Evolutionary conservation across 1,139 yeast species (phyloP), one percentile per base, ranked within the genome.

Genomic region (Meyerozyma carpophila): DNA sequence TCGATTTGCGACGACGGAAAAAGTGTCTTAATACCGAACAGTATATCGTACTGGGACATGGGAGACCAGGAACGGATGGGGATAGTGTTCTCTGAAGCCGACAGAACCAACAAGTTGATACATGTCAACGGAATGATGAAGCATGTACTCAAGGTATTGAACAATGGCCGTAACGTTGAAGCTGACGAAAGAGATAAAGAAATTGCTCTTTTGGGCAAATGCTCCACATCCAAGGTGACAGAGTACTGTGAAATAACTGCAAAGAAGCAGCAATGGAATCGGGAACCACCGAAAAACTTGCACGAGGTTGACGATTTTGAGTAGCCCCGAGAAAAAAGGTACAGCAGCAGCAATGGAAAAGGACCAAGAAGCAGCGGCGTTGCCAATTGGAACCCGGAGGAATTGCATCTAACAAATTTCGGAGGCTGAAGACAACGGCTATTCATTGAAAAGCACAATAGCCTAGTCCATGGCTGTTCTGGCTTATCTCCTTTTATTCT

Each of bases 51-150:
- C 44, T 56, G 61, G 59, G 44, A 47, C 18, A 10, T 28, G 2
- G 31, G 21, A 8, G 29, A 39, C 9, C 38, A 31, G 4, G 62
- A 56, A 42, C 43, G 50, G n/a, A 52, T 58, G 57, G 58, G 55
- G 1, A 41, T 58, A 5, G 53, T 60, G 1, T 48, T 55, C 37
- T 55, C 59, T 34, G 59, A 52, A 39, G 59, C 61, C 9, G 61
- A 58, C 43, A 42, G 50, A 28, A 50, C 50, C 21, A 56, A 56
- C 42, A 54, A 51, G 31, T 36, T 54, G 13, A 41, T 58, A 1
- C 54, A 52, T 25, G 43, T 54, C 1, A 49, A 45, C 29, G 62
- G 61, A 1, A 49, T 56, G 44, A 45, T 51, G 36, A 36, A 41
- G n/a, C 57, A 57, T 45, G 43, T 56, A 7, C 42, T 47, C 7